These are phyloP conservation scores for Collybia mongolica DNA, from an alignment of 768 basidiomycete genomes.

Conservation along the genomic window DNA sequence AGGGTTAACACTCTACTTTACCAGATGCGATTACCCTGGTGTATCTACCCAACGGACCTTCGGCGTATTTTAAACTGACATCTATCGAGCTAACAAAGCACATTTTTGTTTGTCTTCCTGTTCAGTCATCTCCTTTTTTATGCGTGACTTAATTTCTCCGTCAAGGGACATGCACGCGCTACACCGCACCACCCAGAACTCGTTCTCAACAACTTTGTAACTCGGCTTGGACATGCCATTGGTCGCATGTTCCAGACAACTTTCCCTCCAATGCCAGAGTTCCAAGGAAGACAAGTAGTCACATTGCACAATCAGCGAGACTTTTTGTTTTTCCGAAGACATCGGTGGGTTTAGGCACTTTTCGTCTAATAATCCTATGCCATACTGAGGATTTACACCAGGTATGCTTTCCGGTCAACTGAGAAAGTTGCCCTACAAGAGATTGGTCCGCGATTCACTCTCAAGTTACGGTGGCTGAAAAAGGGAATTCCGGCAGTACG, in stretches of 20 bases:
- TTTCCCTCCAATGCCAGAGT: constrained; percentile 93
- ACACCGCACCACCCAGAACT: constrained; percentile 95
- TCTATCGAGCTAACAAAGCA: constrained; percentile 84
- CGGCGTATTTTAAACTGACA: constrained; percentile 92
- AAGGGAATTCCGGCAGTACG: constrained; percentile 85
- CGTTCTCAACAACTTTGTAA: constrained; percentile 92
- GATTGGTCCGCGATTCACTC: constrained; percentile 95
- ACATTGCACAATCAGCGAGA: constrained; percentile 97
- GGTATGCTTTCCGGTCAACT: constrained; percentile 88
- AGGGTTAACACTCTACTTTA: constrained; percentile 1
- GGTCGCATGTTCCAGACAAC: constrained; percentile 96
- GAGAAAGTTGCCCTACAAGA: constrained; percentile 94
- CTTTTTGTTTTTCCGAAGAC: constrained; percentile 95
- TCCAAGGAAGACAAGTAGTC: constrained; percentile 95
- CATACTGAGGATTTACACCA: constrained; percentile 23
- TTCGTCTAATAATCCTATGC: neutral
- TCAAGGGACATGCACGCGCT: constrained; percentile 90
- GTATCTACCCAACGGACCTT: constrained; percentile 89
- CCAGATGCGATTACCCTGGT: constrained; percentile 91
- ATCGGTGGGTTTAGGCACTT: constrained; percentile 58
- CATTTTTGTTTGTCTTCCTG: constrained; percentile 58
- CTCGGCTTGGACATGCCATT: constrained; percentile 88
- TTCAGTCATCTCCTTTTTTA: neutral
- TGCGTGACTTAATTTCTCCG: neutral
- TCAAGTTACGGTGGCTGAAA: constrained; percentile 87